A percentile compares a stretch with the other conserved stretches of the same genome.
Conservation (phyloP, 805 yeast species). For the Yarrowia sp. region DNA sequence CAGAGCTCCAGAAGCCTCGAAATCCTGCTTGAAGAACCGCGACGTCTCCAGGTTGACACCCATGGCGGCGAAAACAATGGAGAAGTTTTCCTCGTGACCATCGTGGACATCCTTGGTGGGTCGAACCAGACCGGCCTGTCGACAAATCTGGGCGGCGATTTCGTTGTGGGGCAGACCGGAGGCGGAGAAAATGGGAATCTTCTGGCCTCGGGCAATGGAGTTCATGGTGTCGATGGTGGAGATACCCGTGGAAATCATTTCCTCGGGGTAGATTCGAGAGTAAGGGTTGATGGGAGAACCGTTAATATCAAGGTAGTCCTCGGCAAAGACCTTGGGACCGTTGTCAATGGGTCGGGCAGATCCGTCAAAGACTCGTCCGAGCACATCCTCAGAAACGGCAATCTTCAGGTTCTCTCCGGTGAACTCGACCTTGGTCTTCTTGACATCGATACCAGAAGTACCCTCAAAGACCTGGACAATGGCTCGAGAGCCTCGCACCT, state of each 20-base stretch:
- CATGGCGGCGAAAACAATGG: slow-evolving; percentile 99
- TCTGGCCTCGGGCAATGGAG: slow-evolving; percentile 99
- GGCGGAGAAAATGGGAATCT: slow-evolving; percentile 98
- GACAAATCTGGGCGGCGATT: slow-evolving; percentile 99
- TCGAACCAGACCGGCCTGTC: slow-evolving; percentile 98
- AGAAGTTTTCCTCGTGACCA: slow-evolving; percentile 99
- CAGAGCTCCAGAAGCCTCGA: slow-evolving; percentile 97
- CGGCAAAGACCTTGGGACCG: slow-evolving; percentile 98
- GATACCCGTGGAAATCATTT: slow-evolving; percentile 98
- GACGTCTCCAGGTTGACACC: slow-evolving; percentile 99
- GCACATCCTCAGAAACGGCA: slow-evolving; percentile 93
- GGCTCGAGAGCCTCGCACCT: slow-evolving; percentile 95
- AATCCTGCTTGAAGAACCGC: slow-evolving; percentile 97
- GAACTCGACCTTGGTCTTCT: slow-evolving; percentile 95
- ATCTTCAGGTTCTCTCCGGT: slow-evolving; percentile 92
- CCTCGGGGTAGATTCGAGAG: slow-evolving; percentile 99
- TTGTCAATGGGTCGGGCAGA: slow-evolving; percentile 98
- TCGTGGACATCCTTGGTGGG: slow-evolving; percentile 99
- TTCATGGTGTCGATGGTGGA: slow-evolving; percentile 99
- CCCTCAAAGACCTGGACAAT: slow-evolving; percentile 99
- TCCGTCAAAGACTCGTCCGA: slow-evolving; percentile 98
- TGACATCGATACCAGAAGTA: slow-evolving; percentile 97
- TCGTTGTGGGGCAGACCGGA: slow-evolving; percentile 99
- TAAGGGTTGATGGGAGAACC: slow-evolving; percentile 98
- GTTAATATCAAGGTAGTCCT: slow-evolving; percentile 95